Conservation (phyloP, 495 filamentous ascomycete species). For the Penicillium salamii region DNA sequence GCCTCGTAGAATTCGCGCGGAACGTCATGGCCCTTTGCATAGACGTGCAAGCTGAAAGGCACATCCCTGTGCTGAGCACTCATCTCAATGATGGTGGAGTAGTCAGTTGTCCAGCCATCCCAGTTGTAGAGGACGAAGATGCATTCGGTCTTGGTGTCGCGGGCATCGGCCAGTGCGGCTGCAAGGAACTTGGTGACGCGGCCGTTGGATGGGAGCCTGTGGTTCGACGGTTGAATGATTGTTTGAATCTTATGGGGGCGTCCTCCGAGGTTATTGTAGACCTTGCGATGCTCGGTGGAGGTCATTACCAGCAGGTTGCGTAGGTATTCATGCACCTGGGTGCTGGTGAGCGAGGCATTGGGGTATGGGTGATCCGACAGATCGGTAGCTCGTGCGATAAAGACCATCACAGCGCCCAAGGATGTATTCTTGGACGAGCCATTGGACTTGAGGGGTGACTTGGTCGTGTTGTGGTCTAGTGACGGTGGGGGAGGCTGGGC, state of each 20-base stretch:
- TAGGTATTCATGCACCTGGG: constrained; percentile 5
- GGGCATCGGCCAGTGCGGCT: not conserved
- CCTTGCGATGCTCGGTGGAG: constrained; percentile 2
- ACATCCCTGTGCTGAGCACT: not conserved
- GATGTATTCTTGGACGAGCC: not conserved
- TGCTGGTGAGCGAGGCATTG: not conserved
- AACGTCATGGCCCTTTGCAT: not conserved
- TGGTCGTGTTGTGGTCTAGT: not conserved
- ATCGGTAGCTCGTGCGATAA: constrained; percentile 1
- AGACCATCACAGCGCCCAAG: not conserved
- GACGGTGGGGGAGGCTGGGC: not conserved
- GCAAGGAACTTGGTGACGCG: not conserved
- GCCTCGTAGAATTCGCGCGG: constrained; percentile 2
- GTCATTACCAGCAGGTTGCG: not conserved
- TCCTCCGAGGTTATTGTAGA: not conserved
- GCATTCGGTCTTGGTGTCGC: not conserved
- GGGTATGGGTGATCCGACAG: not conserved
- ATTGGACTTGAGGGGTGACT: not conserved
- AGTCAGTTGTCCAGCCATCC: constrained; percentile 4
- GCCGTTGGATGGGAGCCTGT: not conserved
- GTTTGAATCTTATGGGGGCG: constrained; percentile 5
- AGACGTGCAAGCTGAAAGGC: not conserved
- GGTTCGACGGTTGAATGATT: not conserved
- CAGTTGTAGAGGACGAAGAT: constrained; percentile 1
- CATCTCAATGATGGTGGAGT: not conserved